Base-by-base conservation (phyloP, 805 yeast genomes). In the Candida hungchunana region DNA sequence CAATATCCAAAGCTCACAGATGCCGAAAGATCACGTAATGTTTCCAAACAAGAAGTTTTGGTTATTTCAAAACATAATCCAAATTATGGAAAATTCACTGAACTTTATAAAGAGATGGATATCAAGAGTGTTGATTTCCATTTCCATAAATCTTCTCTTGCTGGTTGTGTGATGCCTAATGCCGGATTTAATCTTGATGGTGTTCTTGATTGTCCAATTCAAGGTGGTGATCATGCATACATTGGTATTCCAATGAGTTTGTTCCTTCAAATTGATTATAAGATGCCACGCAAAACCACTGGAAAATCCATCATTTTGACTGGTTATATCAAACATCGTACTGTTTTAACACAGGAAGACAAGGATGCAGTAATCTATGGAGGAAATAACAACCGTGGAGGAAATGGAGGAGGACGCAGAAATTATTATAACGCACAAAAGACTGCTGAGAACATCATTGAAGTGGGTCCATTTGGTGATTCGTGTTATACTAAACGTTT, bases 241-340 rank as follows among this genome's bases (percentile, higher is more conserved):
- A 62, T 55, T 4, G 71, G 64, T 26, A 51, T 77, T 12, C 63
- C 70, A 14, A 61, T 66, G 2, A 63, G 68, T 36, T 32, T 56
- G 17, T 59, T 69, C 29, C 47, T 75, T 24, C 63, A 66, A 19
- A 61, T 76, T 3, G 65, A 66, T 31, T 90, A 81, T 51, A 54
- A 66, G 29, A 71, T 80, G 72, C 90, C 95, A 4, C 62, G 67
- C 3, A 64, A 63, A 25, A 67, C 60, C 11, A 47, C 37, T 3
- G 81, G 87, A 21, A 93, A 90, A 55, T 82, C 95, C 2, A 83
- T 93, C 82, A 64, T 90, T 16, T 59, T 90, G 44, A 82, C 79
- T 30, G 97, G 97, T 0, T 86, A 67, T 52, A 75, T 77, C 41
- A 72, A 87, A 5, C 81, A 78, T 40, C 62, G 63, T 23, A 67